Base-by-base conservation (phyloP, 2,329 filamentous ascomycete genomes). In the Microcyclospora tardicrescens region DNA sequence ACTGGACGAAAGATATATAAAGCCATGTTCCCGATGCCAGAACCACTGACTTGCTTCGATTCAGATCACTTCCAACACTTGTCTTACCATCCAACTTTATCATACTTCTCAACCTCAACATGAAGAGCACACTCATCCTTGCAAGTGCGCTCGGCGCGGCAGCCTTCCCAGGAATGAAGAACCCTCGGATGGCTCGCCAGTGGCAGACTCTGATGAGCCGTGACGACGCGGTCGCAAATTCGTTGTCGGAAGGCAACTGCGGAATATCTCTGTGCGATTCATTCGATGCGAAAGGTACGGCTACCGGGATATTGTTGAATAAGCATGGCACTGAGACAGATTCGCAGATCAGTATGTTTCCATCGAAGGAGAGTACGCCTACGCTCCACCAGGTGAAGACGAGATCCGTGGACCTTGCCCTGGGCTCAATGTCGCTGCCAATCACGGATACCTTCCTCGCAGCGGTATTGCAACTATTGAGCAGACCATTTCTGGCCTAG, bases 381-480 rank as follows among this genome's bases (percentile, higher is more conserved):
- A 35, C 24, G 28, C 16, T 14, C 37, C 41, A 10, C 48, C 48
- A 12, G 41, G 40, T 2, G 32, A 38, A 2, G 28, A 24, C 30
- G 44, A 48, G 11, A 41, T 62, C 12, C 43, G 52, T 30, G 52
- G 53, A 16, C 51, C 50, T 31, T 55, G 53, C 30, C 51, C 50
- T 3, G 52, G 53, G 30, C 39, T 56, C 10, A 54, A 55, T 32
- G 53, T 51, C 12, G 39, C 38, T 34, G 29, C 40, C 29, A 38
- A 44, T 32, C 38, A 46, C 29, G 42, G 42, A 28, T 56, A 55
- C 40, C 42, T 56, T 0, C 51, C 52, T 15, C 45, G 50, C 28
- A 53, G 49, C n/a, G 54, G 54, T 36, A 53, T 57, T 8, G 50
- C 44, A 2, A 53, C 48, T 12, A 51, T 56, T 33, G 40, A 44